Evolutionary conservation across 2,329 filamentous ascomycete genomes (phyloP).

Genomic region (Neoscytalidium dimidiatum): DNA sequence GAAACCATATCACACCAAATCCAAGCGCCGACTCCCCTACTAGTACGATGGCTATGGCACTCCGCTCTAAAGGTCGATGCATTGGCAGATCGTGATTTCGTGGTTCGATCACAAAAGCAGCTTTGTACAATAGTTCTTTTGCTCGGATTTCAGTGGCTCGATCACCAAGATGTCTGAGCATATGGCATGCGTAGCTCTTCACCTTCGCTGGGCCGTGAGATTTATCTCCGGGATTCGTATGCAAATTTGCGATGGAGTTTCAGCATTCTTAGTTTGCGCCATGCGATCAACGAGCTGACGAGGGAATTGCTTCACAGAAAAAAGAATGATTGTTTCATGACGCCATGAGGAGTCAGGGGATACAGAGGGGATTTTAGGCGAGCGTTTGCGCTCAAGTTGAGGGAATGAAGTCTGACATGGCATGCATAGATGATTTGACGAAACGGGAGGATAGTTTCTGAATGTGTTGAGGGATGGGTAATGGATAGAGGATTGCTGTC

Average conservation of each 20-base stretch:
- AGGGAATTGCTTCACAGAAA: neutral
- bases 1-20: neutral
- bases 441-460: neutral
- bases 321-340: neutral
- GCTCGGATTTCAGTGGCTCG: neutral
- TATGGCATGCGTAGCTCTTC: neutral
- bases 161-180: neutral
- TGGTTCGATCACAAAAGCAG: neutral
- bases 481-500: neutral
- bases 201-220: neutral
- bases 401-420: neutral
- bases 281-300: neutral
- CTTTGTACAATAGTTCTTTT: neutral
- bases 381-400: neutral
- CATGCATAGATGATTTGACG: slow-evolving; percentile 5
- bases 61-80: neutral
- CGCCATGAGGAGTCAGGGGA: neutral
- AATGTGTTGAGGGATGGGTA: neutral
- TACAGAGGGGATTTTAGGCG: neutral
- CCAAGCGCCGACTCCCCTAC: neutral
- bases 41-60: neutral
- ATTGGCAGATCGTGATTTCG: neutral
- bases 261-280: neutral
- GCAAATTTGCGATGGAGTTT: neutral
- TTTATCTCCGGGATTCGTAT: neutral